Base-by-base conservation (phyloP, 495 filamentous ascomycete genomes). In the Penicillium silybi region DNA sequence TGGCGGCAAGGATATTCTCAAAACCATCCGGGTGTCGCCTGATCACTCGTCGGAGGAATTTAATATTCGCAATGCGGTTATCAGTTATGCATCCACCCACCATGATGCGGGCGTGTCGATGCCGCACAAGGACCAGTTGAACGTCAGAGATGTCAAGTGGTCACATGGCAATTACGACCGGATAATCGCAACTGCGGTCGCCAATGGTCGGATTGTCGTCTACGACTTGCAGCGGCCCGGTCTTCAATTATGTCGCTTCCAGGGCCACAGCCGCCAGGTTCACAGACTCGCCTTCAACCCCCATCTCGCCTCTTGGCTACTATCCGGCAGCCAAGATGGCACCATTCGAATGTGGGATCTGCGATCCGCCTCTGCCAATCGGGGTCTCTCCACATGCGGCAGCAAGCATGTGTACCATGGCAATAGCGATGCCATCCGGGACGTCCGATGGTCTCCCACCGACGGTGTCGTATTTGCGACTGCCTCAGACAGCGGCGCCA, bases 311-410 rank as follows among this genome's bases (percentile, higher is more conserved):
- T 83, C 81, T 50, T 81, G 84, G 75, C 68, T 97, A 32, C 76
- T 97, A 20, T 95, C 91, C 4, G 93, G 88, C 20, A 92, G 92
- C 64, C 91, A 96, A 70, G 93, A 97, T 75, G 87, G 87, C 47
- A 88, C 87, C 13, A 88, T 96, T 42, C 87, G 89, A 46, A 81
- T 89, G 61, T 90, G 86, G 86, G 86, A 90, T 70, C 61, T 89
- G 52, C 75, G 86, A 37, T 73, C 78, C 26, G 73, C 79, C 41
- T 71, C 71, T 23, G 57, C 72, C 27, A 69, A 78, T 47, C 70
- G 74, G 50, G 69, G 74, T 16, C 69, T 70, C 41, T 78, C 77
- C 59, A 80, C 74, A 5, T 76, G 73, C 54, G 66, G 73, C 32
- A 87, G 84, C 55, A 77, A 75, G 52, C 62, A 76, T 53, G 76